Conservation (phyloP, 2,329 filamentous ascomycete genomes). For the Ophiocordyceps camponoti-rufipedis region DNA sequence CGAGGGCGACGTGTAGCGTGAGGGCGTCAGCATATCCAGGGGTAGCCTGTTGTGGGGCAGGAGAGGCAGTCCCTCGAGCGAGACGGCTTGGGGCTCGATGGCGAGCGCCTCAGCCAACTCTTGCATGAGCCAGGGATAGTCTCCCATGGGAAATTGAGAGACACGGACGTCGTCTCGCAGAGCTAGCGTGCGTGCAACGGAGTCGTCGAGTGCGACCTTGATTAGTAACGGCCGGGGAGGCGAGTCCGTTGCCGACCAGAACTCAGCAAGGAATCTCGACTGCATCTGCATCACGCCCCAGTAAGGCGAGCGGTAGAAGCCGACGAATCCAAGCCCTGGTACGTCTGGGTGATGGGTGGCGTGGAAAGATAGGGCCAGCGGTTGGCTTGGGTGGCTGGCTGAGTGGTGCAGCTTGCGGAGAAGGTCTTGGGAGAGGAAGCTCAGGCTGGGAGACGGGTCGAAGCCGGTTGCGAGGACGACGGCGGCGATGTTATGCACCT, state of each 20-base stretch:
- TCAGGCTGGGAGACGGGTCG: slow-evolving; percentile 41
- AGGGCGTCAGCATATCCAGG: slow-evolving; percentile 37
- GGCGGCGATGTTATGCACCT: slow-evolving; percentile 39
- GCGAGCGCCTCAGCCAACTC: slow-evolving; percentile 43
- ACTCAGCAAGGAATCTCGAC: slow-evolving; percentile 43
- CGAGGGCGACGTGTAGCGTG: slow-evolving; percentile 27
- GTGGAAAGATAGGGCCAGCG: slow-evolving; percentile 49
- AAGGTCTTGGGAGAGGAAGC: slow-evolving; percentile 41
- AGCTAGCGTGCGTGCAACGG: slow-evolving; percentile 24
- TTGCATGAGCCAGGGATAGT: slow-evolving; percentile 62
- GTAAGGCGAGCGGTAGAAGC: slow-evolving; percentile 69
- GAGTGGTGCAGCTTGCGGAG: slow-evolving; percentile 39
- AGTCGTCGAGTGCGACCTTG: slow-evolving; percentile 25
- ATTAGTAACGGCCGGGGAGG: slow-evolving; percentile 12
- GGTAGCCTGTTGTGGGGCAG: slow-evolving; percentile 22
- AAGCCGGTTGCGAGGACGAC: slow-evolving; percentile 65
- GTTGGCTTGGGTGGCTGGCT: slow-evolving; percentile 32
- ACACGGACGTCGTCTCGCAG: slow-evolving; percentile 32
- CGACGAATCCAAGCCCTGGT: slow-evolving; percentile 56
- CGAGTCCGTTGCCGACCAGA: slow-evolving; percentile 29
- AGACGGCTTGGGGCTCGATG: slow-evolving; percentile 22
- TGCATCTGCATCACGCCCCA: slow-evolving; percentile 86
- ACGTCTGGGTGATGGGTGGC: slow-evolving; percentile 42
- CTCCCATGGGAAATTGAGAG: slow-evolving; percentile 68
- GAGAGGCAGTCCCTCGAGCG: slow-evolving; percentile 8